These are phyloP conservation scores for Myxozyma nipponensis DNA, from an alignment of 805 yeast genomes.

Conservation along the genomic window DNA sequence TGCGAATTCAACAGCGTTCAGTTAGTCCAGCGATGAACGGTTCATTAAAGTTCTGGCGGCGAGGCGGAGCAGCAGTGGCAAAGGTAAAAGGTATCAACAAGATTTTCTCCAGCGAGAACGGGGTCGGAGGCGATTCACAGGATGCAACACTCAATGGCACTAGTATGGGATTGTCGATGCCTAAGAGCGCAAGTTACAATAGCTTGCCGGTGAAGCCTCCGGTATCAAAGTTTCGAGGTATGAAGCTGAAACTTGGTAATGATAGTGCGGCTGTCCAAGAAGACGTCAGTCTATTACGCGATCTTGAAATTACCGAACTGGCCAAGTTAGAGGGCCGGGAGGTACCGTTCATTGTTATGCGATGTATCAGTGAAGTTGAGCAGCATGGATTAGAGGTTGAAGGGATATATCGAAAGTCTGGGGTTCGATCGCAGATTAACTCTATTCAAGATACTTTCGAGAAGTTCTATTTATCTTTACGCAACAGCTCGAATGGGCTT, in stretches of 20 bases:
- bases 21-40: not conserved
- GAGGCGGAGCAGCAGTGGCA: conserved; percentile 38
- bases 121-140: not conserved
- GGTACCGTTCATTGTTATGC: conserved; percentile 68
- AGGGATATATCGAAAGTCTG: conserved; percentile 89
- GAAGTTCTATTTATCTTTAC: conserved; percentile 13
- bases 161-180: conserved; percentile 5
- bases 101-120: conserved; percentile 32
- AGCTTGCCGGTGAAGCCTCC: conserved; percentile 13
- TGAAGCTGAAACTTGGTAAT: not conserved
- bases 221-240: conserved; percentile 13
- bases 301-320: conserved; percentile 59
- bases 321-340: conserved; percentile 55
- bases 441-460: conserved; percentile 43
- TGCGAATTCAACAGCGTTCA: not conserved
- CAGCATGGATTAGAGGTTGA: conserved; percentile 68
- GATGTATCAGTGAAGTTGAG: conserved; percentile 77
- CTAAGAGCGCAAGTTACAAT: conserved; percentile 27
- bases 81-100: conserved; percentile 35
- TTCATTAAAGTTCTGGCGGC: conserved; percentile 34
- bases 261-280: not conserved
- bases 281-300: conserved; percentile 21
- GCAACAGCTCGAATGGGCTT: not conserved
- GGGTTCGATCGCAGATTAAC: conserved; percentile 66
- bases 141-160: not conserved